These are phyloP conservation scores for Apiotrichum gracile DNA, from an alignment of 1,284 basidiomycete genomes.

Conservation along the genomic window DNA sequence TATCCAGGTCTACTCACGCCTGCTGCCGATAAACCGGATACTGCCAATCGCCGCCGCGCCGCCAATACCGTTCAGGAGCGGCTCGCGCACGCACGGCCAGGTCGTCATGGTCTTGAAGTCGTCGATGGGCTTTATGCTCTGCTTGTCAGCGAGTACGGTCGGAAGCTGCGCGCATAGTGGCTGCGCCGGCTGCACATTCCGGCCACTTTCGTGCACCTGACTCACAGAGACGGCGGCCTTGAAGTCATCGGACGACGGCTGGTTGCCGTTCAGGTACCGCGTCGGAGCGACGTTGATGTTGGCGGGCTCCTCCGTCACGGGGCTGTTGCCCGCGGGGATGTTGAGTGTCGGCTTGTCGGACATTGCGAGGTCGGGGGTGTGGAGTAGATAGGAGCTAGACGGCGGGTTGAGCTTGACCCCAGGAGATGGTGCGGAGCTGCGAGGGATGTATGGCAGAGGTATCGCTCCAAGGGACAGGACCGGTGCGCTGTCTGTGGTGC, in stretches of 20 bases:
- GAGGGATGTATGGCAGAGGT: no score
- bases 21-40: conserved; percentile 36
- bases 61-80: conserved; percentile 43
- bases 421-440: no score
- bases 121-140: conserved; percentile 8
- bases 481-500: no score
- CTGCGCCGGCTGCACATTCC: no score
- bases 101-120: conserved; percentile 32
- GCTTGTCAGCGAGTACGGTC: not conserved
- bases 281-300: not conserved
- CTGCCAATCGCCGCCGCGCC: conserved; percentile 39
- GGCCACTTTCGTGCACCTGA: no score
- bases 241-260: conserved; percentile 17
- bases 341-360: conserved; percentile 18
- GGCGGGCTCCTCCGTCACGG: conserved; percentile 19
- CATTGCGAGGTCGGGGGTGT: conserved; percentile 1
- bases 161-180: no score
- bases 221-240: conserved; percentile 26
- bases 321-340: conserved; percentile 29
- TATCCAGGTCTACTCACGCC: conserved; percentile 23
- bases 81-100: conserved; percentile 42
- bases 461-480: no score
- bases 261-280: conserved; percentile 9
- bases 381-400: not conserved
- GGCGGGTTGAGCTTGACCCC: not conserved